Percentiles rank a stretch among this genome's conserved stretches.
These are phyloP conservation scores for Puya raimondii DNA, from an alignment of 176 grass and related monocot genomes.

Conservation along the genomic window DNA sequence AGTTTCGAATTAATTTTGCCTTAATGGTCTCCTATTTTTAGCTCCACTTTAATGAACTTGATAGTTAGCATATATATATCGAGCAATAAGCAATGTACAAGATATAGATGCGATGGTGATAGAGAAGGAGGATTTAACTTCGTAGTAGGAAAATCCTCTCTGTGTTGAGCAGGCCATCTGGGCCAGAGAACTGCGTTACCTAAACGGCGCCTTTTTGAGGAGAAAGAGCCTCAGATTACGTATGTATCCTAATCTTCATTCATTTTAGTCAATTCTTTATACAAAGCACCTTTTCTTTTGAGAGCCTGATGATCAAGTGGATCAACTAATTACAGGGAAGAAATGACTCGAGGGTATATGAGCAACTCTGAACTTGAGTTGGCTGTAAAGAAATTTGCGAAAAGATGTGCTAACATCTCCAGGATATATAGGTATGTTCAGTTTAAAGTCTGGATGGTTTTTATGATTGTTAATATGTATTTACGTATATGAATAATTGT, in stretches of 20 bases:
- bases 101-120: no score
- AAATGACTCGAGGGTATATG: conserved; percentile 60
- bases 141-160: not conserved
- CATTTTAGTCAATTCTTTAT: not conserved
- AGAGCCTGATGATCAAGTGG: not conserved
- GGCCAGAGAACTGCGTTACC: not conserved
- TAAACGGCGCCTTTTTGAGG: conserved; percentile 35
- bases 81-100: no score
- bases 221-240: conserved; percentile 35
- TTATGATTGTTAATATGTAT: not conserved
- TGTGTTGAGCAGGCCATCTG: not conserved
- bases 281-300: not conserved
- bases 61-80: no score
- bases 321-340: conserved; percentile 45
- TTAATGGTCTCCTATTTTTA: no score
- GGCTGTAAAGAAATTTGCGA: conserved; percentile 44
- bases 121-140: no score
- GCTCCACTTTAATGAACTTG: no score
- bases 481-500: conserved; percentile 7
- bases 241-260: conserved; percentile 23
- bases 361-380: conserved; percentile 57
- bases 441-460: conserved; percentile 9
- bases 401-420: conserved; percentile 65
- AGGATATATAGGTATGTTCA: conserved; percentile 78
- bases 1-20: no score